A percentile compares a stretch with the other conserved stretches of the same genome.
Evolutionary conservation across 805 yeast species (phyloP).

Genomic region (Jamesozyma jinghongensis): DNA sequence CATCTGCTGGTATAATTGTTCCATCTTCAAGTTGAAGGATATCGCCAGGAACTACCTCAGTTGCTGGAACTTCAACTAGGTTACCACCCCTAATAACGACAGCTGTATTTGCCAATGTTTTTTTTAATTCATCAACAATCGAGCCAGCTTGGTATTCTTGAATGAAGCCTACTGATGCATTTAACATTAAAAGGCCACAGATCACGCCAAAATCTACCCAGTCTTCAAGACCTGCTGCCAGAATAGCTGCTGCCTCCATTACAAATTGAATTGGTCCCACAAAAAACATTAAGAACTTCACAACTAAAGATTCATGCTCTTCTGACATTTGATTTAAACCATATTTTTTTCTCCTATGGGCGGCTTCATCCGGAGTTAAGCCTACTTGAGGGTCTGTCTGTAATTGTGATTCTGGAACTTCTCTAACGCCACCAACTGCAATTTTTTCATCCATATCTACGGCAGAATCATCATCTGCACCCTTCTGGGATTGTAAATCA

Average conservation of each 20-base stretch:
- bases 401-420: constrained; percentile 77
- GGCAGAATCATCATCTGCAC: constrained; percentile 39
- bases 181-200: constrained; percentile 73
- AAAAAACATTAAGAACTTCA: constrained; percentile 79
- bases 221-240: constrained; percentile 94
- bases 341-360: constrained; percentile 77
- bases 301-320: constrained; percentile 68
- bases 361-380: constrained; percentile 67
- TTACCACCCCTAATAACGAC: constrained; percentile 75
- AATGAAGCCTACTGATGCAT: constrained; percentile 90
- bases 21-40: constrained; percentile 88
- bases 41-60: constrained; percentile 92
- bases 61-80: constrained; percentile 63
- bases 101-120: constrained; percentile 87
- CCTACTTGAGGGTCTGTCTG: constrained; percentile 74
- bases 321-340: constrained; percentile 89
- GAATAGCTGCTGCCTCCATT: constrained; percentile 92
- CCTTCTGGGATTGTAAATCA: constrained; percentile 64
- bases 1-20: constrained; percentile 87
- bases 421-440: constrained; percentile 53
- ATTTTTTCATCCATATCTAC: constrained; percentile 35
- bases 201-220: constrained; percentile 99
- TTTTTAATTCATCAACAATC: constrained; percentile 91
- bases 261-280: constrained; percentile 95
- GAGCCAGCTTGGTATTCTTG: constrained; percentile 98